phyloP scores from a whole-genome alignment of 345 rosid genomes.

The Dimocarpus longan region DNA sequence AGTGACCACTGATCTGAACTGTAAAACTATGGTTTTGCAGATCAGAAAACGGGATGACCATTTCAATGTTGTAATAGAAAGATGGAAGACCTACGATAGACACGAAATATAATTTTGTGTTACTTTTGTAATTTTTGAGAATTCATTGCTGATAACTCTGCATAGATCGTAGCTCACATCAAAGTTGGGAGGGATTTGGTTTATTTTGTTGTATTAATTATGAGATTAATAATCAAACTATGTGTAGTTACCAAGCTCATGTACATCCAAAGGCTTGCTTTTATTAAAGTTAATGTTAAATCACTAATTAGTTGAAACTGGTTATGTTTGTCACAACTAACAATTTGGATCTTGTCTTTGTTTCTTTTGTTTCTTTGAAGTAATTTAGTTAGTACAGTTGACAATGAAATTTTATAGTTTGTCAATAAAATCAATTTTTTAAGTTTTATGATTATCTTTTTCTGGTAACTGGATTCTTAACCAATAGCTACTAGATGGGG shows the following conservation, averaged over 20 bases:
- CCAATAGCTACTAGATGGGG: not conserved
- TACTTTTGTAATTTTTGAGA: not conserved
- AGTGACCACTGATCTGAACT: not conserved
- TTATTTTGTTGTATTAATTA: not conserved
- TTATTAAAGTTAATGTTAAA: not conserved
- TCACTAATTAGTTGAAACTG: not conserved
- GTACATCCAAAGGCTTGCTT: not conserved
- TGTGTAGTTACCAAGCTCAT: not conserved
- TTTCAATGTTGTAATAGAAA: constrained; percentile 53
- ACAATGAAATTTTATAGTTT: not conserved
- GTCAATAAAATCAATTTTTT: not conserved
- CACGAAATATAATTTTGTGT: constrained; percentile 31
- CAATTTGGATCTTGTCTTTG: not conserved
- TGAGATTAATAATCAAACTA: too few relatives aligned
- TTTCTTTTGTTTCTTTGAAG: not conserved
- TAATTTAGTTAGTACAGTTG: not conserved
- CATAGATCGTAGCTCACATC: not conserved
- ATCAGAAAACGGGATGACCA: constrained; percentile 53
- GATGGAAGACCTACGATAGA: constrained; percentile 60
- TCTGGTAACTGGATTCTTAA: not conserved
- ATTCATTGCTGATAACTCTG: not conserved
- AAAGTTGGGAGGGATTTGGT: not conserved
- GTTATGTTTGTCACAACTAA: not conserved
- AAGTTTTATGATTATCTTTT: not conserved
- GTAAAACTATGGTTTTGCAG: constrained; percentile 30